Evolutionary conservation across 148 eudicot genomes (phyloP).

Genomic region (Fagopyrum tataricum): DNA sequence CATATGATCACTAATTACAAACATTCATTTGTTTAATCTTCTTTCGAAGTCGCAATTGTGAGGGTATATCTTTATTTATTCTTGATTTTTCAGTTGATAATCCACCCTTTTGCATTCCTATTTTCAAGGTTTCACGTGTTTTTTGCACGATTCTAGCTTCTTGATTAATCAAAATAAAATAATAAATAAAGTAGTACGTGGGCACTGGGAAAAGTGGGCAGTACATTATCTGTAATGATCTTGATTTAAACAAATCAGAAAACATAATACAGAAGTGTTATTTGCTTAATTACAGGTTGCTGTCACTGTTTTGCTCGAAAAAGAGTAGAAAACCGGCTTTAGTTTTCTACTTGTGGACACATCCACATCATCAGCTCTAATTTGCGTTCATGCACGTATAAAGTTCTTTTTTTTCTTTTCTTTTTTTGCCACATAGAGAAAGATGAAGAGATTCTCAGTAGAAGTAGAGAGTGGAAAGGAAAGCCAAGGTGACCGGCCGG

Average conservation of each 20-base stretch:
- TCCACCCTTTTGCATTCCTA: neutral
- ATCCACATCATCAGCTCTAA: neutral
- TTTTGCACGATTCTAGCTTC: neutral
- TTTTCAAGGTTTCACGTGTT: neutral
- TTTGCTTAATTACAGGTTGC: neutral
- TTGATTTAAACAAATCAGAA: too few relatives aligned
- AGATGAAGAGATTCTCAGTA: slow-evolving; percentile 53
- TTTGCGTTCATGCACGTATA: neutral
- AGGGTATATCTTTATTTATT: neutral
- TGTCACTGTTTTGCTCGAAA: neutral
- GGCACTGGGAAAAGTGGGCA: too few relatives aligned
- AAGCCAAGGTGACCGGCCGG: slow-evolving; percentile 51
- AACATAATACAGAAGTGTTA: too few relatives aligned
- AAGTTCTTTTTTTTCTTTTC: neutral
- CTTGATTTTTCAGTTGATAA: neutral
- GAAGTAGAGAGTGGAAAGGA: slow-evolving; percentile 56
- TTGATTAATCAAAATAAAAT: neutral
- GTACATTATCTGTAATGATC: too few relatives aligned
- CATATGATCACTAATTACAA: too few relatives aligned
- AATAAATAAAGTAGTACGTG: too few relatives aligned
- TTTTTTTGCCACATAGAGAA: neutral
- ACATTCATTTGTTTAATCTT: neutral
- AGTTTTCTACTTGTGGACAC: neutral
- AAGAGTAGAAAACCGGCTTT: neutral
- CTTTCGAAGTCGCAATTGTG: neutral